Evolutionary conservation across 352 stramenopile genomes (phyloP), one percentile per base, ranked within the genome.

Genomic region (Phytophthora hybrid): DNA sequence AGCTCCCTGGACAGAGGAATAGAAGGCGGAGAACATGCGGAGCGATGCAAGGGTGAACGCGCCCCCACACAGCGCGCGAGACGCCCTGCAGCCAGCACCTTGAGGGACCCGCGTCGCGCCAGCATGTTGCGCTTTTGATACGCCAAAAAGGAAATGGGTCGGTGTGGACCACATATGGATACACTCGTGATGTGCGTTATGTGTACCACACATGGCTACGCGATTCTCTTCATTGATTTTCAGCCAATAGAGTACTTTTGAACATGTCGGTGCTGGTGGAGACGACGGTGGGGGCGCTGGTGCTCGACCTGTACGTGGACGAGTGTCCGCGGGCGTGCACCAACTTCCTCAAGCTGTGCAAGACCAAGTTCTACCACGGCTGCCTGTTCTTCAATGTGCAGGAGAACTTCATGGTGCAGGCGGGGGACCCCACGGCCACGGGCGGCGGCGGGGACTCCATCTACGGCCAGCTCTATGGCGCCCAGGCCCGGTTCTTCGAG

Each of bases 291-390:
- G 97, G 97, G 14, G 78, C 89, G 66, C 65, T 99, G 23, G 94
- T 98, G 51, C 80, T 99, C 23, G 96, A 99, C 68, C 80, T 99
- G 56, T 98, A 82, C 74, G 83, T 87, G 57, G 88, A 97, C 3
- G 87, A 88, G 47, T 93, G 84, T 55, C 95, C 95, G 26, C 74
- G 93, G 23, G 86, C 94, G 19, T 80, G 81, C 63, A 90, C 87
- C 46, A 99, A 98, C 82, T 99, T 99, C 73, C 81, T 99, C 59
- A 98, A 98, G 77, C 86, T 99, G 21, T 99, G 96, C 85, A 97
- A 98, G 84, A 84, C 77, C 75, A 97, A 97, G 77, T 98, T 98
- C 79, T 99, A 98, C 79, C 95, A 99, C 81, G 86, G 89, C 62
- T 88, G 83, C 62, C 84, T 99, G 9, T 97, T 99, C 78, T 99